Base-by-base conservation (phyloP, 345 rosid species). In the Syzygium grande region DNA sequence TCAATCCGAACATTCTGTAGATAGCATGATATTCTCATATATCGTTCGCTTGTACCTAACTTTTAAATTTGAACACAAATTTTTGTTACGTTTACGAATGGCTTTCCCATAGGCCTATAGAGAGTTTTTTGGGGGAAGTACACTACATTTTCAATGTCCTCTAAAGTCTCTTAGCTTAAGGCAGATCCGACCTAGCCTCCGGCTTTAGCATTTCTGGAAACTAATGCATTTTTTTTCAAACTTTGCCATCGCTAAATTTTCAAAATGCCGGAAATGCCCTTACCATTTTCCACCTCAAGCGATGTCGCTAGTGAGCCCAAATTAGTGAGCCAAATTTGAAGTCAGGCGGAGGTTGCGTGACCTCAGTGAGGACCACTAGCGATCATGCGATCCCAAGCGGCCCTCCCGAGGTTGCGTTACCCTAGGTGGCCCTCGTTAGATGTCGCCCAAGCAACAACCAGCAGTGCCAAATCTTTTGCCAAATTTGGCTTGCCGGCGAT, bases 261-360 rank as follows among this genome's bases (percentile, higher is more conserved):
- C 1, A 1, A 65, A 65, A 29, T 29, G 15, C 7, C 1, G 5
- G 4, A 63, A 29, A 14, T 29, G 9, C 77, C 15, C 77, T 65
- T 21, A 4, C 11, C 19, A 15, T 8, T 7, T n/a, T 61, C 73
- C 77, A 63, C 38, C 38, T 3, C 1, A 0, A 2, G 19, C 21
- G 1, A 29, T 0, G 38, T 29, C 8, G 0, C 5, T 0, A 0
- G 0, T 2, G 0, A 59, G 30, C 30, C 8, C 27, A 61, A 61
- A n/a, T 14, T 61, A 61, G 19, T 11, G 5, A 52, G 53, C 17
- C 53, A 52, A 52, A 52, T 43, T 43, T 43, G 46, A 43, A 6
- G 46, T 43, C 46, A 6, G 4, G 46, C 46, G 7, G 46, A 43
- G 46, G 46, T 43, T 43, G 46, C 7, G 46, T 43, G 46, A 6